phyloP scores from a whole-genome alignment of 192 early-diverging fungal genomes.

The Gonapodya sp. region DNA sequence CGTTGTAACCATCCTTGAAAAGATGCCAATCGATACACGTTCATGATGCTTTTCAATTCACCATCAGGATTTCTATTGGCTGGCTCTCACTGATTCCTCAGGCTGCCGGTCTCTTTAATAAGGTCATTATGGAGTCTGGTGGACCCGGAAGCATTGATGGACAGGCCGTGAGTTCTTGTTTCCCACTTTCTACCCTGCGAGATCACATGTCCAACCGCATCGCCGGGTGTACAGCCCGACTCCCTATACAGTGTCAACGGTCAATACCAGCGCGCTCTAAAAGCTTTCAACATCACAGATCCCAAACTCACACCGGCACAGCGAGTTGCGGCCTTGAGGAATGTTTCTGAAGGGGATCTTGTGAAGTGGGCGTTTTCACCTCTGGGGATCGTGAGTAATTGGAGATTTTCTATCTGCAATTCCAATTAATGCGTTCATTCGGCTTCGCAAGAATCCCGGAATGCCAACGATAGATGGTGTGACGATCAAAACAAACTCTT shows the following conservation, averaged over 20 bases:
- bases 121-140: conserved; percentile 25
- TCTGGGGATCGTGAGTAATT: background rate
- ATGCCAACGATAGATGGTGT: conserved; percentile 21
- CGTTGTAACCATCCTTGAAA: no score
- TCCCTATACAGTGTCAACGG: background rate
- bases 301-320: background rate
- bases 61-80: background rate
- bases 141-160: conserved; percentile 5
- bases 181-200: background rate
- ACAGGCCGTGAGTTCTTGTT: background rate
- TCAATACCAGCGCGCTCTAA: background rate
- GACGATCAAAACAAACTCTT: conserved; percentile 22
- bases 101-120: conserved; percentile 24
- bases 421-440: background rate
- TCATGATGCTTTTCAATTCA: no score
- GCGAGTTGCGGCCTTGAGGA: background rate
- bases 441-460: background rate
- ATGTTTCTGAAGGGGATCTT: background rate
- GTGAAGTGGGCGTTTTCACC: background rate
- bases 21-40: no score
- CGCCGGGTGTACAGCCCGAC: background rate
- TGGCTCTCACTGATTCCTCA: background rate
- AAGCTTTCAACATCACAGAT: background rate
- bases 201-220: background rate
- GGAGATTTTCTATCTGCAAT: background rate